Evolutionary conservation across 495 filamentous ascomycete genomes (phyloP).

Genomic region (Cenococcum geophilum): DNA sequence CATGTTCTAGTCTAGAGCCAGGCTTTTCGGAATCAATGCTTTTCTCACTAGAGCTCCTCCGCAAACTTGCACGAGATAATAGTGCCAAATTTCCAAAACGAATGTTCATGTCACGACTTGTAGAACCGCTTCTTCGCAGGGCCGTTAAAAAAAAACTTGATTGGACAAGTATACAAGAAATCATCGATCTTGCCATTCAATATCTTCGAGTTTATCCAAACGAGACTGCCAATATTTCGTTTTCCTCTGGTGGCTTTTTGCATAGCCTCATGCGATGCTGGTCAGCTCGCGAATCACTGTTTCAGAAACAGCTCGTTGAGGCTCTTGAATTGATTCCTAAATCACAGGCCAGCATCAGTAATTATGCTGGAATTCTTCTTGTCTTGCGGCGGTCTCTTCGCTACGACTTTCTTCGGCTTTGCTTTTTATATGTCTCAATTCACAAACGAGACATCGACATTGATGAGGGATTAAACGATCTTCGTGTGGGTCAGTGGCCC

Average conservation of each 20-base stretch:
- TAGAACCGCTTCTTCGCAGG: slow-evolving; percentile 11
- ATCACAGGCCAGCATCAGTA: background rate
- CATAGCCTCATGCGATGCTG: slow-evolving; percentile 10
- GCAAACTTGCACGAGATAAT: slow-evolving; percentile 4
- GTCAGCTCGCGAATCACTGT: slow-evolving; percentile 8
- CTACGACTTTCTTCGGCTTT: slow-evolving; percentile 11
- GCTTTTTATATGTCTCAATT: background rate
- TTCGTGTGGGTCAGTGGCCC: background rate
- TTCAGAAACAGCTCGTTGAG: slow-evolving; percentile 6
- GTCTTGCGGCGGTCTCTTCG: slow-evolving; percentile 3
- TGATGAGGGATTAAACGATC: slow-evolving; percentile 30
- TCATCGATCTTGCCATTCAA: slow-evolving; percentile 8
- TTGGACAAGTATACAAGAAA: slow-evolving; percentile 13
- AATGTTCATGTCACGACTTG: slow-evolving; percentile 4
- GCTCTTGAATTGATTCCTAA: background rate
- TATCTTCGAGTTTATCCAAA: slow-evolving; percentile 9
- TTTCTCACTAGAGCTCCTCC: slow-evolving; percentile 17
- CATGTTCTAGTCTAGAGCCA: background rate
- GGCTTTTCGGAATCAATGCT: slow-evolving; percentile 24
- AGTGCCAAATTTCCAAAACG: background rate
- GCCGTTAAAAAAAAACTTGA: slow-evolving; percentile 11
- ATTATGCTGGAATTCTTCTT: slow-evolving; percentile 1
- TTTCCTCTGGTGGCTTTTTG: background rate
- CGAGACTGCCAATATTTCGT: background rate
- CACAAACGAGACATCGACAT: slow-evolving; percentile 11